Evolutionary conservation across 2,329 filamentous ascomycete genomes (phyloP), one percentile per base, ranked within the genome.

Genomic region (Ploettnerulaceae sp.): DNA sequence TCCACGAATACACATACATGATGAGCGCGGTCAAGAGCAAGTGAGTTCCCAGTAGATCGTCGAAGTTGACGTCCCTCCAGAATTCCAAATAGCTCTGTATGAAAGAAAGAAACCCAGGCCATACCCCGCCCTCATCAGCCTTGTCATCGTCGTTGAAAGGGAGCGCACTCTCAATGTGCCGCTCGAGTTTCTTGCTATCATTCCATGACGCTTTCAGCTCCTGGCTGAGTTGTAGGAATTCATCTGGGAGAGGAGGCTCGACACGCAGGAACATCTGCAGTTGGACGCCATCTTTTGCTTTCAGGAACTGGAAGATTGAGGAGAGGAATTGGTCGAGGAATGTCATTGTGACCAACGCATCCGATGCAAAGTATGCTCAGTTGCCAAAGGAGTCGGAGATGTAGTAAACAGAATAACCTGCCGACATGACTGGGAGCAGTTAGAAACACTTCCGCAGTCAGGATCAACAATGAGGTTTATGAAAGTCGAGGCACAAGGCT

Each of bases 81-180:
- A 90, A 95, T 34, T 77, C 71, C 54, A 95, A 73, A 61, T 94
- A 96, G 39, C 88, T 81, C 58, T 81, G 84, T 65, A 94, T 79
- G 61, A 95, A 94, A 2, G 80, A 76, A 39, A 84, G 72, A 63
- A 95, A 89, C 1, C 84, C 79, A 0, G 81, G 78, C 88, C 89
- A 95, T 0, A 76, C 73, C 6, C 82, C 76, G 32, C 76, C 81
- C 52, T 77, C 73, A 1, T 81, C 82, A 41, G 85, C 79, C 0
- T 73, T 71, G 2, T 79, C 75, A 32, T 84, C 75, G 42, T 83
- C 76, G 6, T 82, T 77, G 49, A 82, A 74, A 0, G 83, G 82
- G 1, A 91, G 71, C 8, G 76, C 69, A 35, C 72, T 73, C 48
- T 82, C 79, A 52, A 88, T 79, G 51, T 82, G 72, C 50, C 71